A percentile compares a stretch with the other conserved stretches of the same genome.
phyloP scores from a whole-genome alignment of 768 basidiomycete species.

The Lentinula guzmanii region DNA sequence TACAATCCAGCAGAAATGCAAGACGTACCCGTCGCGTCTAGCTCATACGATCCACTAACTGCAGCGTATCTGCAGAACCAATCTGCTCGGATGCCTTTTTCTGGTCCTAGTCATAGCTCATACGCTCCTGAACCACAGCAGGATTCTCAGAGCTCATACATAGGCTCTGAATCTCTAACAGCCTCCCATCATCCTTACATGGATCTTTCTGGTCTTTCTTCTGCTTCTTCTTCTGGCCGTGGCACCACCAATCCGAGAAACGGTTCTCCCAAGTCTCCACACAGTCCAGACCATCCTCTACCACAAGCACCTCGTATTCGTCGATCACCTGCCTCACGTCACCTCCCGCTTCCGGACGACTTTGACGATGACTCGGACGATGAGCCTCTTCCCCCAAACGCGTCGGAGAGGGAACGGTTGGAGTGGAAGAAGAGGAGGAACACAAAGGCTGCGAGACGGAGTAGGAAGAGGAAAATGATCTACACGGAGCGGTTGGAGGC shows the following conservation, averaged over 20 bases:
- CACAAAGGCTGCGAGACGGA: slow-evolving; percentile 75
- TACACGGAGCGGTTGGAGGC: slow-evolving; percentile 54
- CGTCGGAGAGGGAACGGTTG: slow-evolving; percentile 61
- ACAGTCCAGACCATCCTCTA: not conserved
- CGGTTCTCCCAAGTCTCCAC: not conserved
- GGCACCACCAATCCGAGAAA: not conserved
- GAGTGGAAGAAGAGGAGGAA: slow-evolving; percentile 79
- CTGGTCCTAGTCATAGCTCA: not conserved
- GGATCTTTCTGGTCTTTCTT: not conserved
- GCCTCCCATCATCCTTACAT: not conserved
- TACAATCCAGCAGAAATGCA: not conserved
- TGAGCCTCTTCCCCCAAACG: slow-evolving; percentile 31
- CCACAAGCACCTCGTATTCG: not conserved
- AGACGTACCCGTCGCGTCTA: not conserved
- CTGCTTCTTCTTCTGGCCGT: not conserved
- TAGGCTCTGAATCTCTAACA: not conserved
- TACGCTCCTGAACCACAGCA: not conserved
- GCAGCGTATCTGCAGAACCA: not conserved
- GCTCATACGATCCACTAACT: not conserved
- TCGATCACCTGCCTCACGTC: not conserved
- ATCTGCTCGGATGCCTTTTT: not conserved
- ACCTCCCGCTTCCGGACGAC: slow-evolving; percentile 27
- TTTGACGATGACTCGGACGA: slow-evolving; percentile 50
- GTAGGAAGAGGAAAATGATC: slow-evolving; percentile 59
- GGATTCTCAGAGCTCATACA: not conserved